Evolutionary conservation across 768 basidiomycete genomes (phyloP), one percentile per base, ranked within the genome.

Genomic region (Chalciporus piperatus): DNA sequence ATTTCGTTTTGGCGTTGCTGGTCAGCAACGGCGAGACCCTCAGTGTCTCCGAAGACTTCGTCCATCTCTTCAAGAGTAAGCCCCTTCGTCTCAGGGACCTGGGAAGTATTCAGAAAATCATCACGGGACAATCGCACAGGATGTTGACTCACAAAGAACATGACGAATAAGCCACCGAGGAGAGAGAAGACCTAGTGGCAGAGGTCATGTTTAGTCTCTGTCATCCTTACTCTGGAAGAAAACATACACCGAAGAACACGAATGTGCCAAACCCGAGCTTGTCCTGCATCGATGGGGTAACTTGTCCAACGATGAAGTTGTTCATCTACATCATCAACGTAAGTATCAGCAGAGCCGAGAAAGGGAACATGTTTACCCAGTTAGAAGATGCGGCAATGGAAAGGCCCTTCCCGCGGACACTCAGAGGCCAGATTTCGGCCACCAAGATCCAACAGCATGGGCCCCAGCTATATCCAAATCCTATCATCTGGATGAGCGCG

Each of bases 21-120:
- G 64, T 91, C 89, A 16, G 80, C 78, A 11, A 72, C 72, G 1
- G 78, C 82, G 41, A 84, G 68, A 32, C 80, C 80, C 42, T 64
- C 66, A 9, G 70, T 72, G 47, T 79, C 80, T 28, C 84, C 83
- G 65, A 92, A 92, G 17, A 87, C 79, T 25, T 80, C 79, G 66
- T 92, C 89, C 81, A 90, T 87, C 66, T 91, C 86, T 62, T 91
- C 88, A 41, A 90, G 73, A 3, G 81, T 79, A 4, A 86, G 73
- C 28, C 81, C 83, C 70, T 87, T 87, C 14, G 84, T 87, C 70
- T 87, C 84, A n/a, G 85, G 85, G 2, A 83, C 79, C 80, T 82
- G 16, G 4, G 6, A 41, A 39, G 35, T 25, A 9, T 40, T 51
- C 32, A 45, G 23, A 40, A 37, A 19, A 27, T 30, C 8, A 2